A percentile compares a stretch with the other conserved stretches of the same genome.
Evolutionary conservation across 2,329 filamentous ascomycete genomes (phyloP).

Genomic region (Colletotrichum sp.): DNA sequence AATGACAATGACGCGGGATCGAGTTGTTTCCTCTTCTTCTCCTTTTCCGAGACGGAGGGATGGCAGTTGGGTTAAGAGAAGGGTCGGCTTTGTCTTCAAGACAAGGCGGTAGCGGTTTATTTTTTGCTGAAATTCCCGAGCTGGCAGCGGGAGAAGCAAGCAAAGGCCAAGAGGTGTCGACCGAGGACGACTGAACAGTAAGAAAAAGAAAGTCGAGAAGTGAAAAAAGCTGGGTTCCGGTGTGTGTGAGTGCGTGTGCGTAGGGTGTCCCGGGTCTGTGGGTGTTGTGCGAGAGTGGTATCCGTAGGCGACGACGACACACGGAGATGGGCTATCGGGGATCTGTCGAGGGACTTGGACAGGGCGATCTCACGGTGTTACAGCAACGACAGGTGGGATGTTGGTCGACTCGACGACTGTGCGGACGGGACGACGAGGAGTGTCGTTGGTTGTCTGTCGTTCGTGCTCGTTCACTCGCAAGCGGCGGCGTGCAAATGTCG

Average conservation of each 20-base stretch:
- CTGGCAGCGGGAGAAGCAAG: conserved; percentile 1
- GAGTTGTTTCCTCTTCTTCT: not conserved
- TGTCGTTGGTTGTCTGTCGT: not conserved
- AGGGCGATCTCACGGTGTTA: not conserved
- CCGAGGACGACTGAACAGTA: not conserved
- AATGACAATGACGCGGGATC: not conserved
- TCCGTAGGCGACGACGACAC: not conserved
- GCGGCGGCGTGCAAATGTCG: not conserved
- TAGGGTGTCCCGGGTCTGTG: not conserved
- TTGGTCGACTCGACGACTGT: not conserved
- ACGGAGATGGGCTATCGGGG: not conserved
- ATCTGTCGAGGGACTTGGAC: not conserved
- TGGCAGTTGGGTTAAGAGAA: not conserved
- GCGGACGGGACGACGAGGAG: not conserved
- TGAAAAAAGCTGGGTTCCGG: not conserved
- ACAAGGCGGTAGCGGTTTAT: not conserved
- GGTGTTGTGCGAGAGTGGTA: not conserved
- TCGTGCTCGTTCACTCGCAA: not conserved
- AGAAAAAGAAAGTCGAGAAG: conserved; percentile 19
- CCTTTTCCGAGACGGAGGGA: not conserved
- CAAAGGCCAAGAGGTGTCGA: not conserved
- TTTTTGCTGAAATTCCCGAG: not conserved
- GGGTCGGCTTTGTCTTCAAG: conserved; percentile 3
- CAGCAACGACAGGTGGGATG: not conserved
- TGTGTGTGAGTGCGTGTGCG: not conserved